Evolutionary conservation across 805 yeast species (phyloP).

Genomic region (Kluyveromyces lactis): DNA sequence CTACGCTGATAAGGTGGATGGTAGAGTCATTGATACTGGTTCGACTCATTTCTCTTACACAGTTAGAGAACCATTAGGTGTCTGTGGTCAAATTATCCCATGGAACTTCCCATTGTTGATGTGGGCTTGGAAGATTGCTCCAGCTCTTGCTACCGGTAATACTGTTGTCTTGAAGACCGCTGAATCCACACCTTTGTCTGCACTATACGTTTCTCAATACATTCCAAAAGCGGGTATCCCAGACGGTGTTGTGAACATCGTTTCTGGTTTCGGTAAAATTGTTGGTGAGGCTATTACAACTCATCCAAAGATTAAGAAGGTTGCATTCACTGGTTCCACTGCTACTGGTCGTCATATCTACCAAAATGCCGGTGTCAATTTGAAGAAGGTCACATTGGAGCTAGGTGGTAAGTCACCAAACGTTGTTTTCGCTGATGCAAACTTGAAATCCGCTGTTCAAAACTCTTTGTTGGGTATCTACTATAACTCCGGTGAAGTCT

Average conservation of each 20-base stretch:
- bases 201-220: slow-evolving; percentile 62
- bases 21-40: slow-evolving; percentile 70
- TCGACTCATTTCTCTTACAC: slow-evolving; percentile 66
- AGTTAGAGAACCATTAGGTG: slow-evolving; percentile 87
- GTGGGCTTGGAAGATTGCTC: slow-evolving; percentile 94
- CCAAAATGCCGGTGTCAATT: slow-evolving; percentile 69
- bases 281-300: slow-evolving; percentile 74
- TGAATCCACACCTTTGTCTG: slow-evolving; percentile 86
- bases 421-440: slow-evolving; percentile 79
- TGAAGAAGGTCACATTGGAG: slow-evolving; percentile 89
- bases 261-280: slow-evolving; percentile 79
- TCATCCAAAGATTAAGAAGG: slow-evolving; percentile 77
- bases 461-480: slow-evolving; percentile 76
- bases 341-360: slow-evolving; percentile 79
- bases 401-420: slow-evolving; percentile 96
- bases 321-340: slow-evolving; percentile 94
- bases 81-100: slow-evolving; percentile 92
- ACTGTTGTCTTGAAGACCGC: slow-evolving; percentile 84
- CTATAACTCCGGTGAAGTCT: slow-evolving; percentile 92
- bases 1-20: slow-evolving; percentile 81
- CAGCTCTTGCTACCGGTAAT: slow-evolving; percentile 88
- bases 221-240: slow-evolving; percentile 82
- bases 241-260: slow-evolving; percentile 80
- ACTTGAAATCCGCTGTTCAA: slow-evolving; percentile 66
- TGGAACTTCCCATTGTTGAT: slow-evolving; percentile 95